Conservation (phyloP, 2,329 filamentous ascomycete species). For the Hymenotorrendiella dingleyae region DNA sequence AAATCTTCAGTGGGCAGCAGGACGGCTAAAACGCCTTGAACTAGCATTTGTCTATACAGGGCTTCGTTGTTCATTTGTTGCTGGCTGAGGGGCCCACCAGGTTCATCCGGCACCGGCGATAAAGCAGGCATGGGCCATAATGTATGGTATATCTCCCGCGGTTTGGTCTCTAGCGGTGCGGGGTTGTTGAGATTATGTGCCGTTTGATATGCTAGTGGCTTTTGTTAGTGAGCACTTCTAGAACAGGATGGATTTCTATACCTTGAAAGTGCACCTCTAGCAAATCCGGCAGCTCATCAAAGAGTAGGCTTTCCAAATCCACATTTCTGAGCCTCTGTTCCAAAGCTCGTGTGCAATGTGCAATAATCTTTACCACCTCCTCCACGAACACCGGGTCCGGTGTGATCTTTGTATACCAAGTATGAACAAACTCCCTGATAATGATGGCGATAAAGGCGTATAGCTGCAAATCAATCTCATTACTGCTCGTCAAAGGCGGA, state of each 20-base stretch:
- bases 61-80: constrained; percentile 72
- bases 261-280: constrained; percentile 75
- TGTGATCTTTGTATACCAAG: constrained; percentile 91
- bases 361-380: constrained; percentile 84
- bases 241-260: constrained; percentile 36
- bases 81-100: constrained; percentile 39
- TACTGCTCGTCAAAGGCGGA: constrained; percentile 87
- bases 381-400: constrained; percentile 82
- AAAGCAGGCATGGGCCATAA: constrained; percentile 76
- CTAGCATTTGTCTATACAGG: constrained; percentile 81
- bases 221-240: constrained; percentile 6
- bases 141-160: constrained; percentile 73
- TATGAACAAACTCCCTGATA: constrained; percentile 81
- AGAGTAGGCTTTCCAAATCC: constrained; percentile 73
- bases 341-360: constrained; percentile 81
- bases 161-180: constrained; percentile 54
- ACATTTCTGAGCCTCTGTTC: constrained; percentile 79
- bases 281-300: constrained; percentile 83
- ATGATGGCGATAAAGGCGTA: constrained; percentile 90
- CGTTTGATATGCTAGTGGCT: constrained; percentile 60
- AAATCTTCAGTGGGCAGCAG: constrained; percentile 89
- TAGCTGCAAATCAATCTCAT: constrained; percentile 86
- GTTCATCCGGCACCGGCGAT: constrained; percentile 61
- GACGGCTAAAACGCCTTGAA: constrained; percentile 73
- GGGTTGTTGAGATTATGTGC: constrained; percentile 53